phyloP scores from a whole-genome alignment of 1,284 basidiomycete species.

The Ustilago crameri region DNA sequence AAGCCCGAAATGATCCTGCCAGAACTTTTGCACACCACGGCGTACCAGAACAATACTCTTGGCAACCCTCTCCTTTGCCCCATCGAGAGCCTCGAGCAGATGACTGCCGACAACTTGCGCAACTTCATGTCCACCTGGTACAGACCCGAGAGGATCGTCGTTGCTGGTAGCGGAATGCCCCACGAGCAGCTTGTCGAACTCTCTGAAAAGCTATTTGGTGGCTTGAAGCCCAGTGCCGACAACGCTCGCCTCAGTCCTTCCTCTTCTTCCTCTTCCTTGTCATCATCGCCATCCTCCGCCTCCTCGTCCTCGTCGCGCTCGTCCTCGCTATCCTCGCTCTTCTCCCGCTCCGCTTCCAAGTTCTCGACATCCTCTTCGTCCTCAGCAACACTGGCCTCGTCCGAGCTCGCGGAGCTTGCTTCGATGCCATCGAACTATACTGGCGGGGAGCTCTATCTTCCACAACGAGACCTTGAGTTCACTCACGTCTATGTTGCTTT shows the following conservation, averaged over 20 bases:
- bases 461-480: constrained; percentile 77
- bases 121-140: constrained; percentile 85
- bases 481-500: constrained; percentile 93
- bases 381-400: constrained; percentile 40
- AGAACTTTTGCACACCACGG: constrained; percentile 87
- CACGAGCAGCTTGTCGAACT: constrained; percentile 89
- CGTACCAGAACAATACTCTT: constrained; percentile 81
- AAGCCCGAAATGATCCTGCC: constrained; percentile 97
- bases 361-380: constrained; percentile 54
- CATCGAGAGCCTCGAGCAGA: constrained; percentile 79
- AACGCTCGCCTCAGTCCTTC: constrained; percentile 15
- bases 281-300: constrained; percentile 21
- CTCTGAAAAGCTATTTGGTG: constrained; percentile 84
- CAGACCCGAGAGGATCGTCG: constrained; percentile 89
- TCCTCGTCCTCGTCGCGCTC: constrained; percentile 72
- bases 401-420: constrained; percentile 63
- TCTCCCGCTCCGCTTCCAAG: constrained; percentile 71
- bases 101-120: constrained; percentile 77
- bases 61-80: constrained; percentile 92
- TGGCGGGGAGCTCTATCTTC: constrained; percentile 81
- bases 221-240: constrained; percentile 63
- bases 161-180: constrained; percentile 90
- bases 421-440: constrained; percentile 77
- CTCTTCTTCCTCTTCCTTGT: constrained; percentile 17
- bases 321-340: constrained; percentile 65